phyloP scores from a whole-genome alignment of 345 rosid species.

The Dipteronia sinensis region DNA sequence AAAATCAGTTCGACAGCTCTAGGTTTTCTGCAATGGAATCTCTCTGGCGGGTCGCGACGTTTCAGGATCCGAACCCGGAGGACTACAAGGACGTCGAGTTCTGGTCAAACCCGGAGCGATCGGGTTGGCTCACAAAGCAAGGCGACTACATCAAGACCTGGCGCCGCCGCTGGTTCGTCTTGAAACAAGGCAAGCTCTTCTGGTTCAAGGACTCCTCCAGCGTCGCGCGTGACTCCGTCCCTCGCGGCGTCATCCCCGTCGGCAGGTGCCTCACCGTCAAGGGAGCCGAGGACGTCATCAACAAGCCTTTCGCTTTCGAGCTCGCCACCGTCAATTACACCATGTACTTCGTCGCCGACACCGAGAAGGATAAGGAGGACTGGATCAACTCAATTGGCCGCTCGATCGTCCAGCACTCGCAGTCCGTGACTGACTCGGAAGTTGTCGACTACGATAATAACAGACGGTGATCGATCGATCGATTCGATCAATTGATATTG shows the following conservation, averaged over 20 bases:
- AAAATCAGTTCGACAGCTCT: neutral
- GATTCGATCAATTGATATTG: slow-evolving; percentile 28
- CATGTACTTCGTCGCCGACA: slow-evolving; percentile 77
- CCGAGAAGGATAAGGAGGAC: slow-evolving; percentile 83
- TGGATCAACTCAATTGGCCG: slow-evolving; percentile 92
- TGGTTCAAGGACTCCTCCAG: slow-evolving; percentile 72
- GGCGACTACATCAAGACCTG: slow-evolving; percentile 87
- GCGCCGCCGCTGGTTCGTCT: slow-evolving; percentile 88
- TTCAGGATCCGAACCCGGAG: slow-evolving; percentile 67
- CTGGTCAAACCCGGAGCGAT: slow-evolving; percentile 74
- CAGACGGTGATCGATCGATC: slow-evolving; percentile 19
- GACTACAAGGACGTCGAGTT: slow-evolving; percentile 68
- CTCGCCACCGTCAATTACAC: slow-evolving; percentile 58
- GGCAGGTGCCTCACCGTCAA: slow-evolving; percentile 75
- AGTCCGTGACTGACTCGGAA: slow-evolving; percentile 79
- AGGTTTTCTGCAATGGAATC: slow-evolving; percentile 45
- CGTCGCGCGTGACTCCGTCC: slow-evolving; percentile 50
- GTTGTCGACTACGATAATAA: slow-evolving; percentile 62
- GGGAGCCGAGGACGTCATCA: slow-evolving; percentile 81
- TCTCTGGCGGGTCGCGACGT: slow-evolving; percentile 68
- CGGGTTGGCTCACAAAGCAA: slow-evolving; percentile 80
- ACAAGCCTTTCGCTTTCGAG: slow-evolving; percentile 79
- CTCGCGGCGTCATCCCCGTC: slow-evolving; percentile 74
- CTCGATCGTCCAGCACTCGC: slow-evolving; percentile 80
- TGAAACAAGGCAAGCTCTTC: slow-evolving; percentile 78